Evolutionary conservation across 75 land plant species (phyloP).

Genomic region (Azolla pinnata): DNA sequence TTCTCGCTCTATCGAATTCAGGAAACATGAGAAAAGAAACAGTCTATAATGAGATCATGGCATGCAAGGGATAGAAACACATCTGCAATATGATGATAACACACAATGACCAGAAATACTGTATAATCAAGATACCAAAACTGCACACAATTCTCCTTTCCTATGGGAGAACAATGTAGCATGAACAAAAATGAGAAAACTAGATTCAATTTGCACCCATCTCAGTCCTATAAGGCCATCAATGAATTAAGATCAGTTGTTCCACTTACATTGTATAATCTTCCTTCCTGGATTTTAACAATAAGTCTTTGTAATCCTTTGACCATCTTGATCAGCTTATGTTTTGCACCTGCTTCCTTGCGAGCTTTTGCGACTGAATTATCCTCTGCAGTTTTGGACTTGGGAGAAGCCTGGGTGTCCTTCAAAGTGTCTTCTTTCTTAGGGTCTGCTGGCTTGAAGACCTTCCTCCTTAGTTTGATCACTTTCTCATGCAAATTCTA

Average conservation of each 20-base stretch:
- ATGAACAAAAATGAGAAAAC: background rate
- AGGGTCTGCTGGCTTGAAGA: background rate
- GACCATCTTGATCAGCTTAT: conserved; percentile 7
- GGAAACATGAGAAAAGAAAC: background rate
- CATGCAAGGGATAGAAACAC: too few relatives aligned
- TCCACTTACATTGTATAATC: conserved; percentile 17
- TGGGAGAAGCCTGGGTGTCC: background rate
- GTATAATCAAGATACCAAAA: too few relatives aligned
- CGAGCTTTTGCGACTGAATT: too few relatives aligned
- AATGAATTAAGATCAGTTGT: too few relatives aligned
- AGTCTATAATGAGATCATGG: too few relatives aligned
- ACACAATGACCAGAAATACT: too few relatives aligned
- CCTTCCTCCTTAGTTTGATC: conserved; percentile 6
- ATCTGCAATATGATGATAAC: too few relatives aligned
- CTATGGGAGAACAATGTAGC: too few relatives aligned
- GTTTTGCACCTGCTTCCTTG: conserved; percentile 4
- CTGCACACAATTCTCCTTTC: too few relatives aligned
- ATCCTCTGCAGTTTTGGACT: background rate
- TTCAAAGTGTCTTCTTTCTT: background rate
- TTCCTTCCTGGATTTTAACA: conserved; percentile 13
- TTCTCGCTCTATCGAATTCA: conserved; percentile 4
- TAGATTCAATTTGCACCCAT: background rate
- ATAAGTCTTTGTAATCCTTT: conserved; percentile 10
- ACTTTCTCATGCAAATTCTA: conserved; percentile 12
- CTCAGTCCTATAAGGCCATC: background rate